Evolutionary conservation across 2,329 filamentous ascomycete genomes (phyloP), one percentile per base, ranked within the genome.

Genomic region (Ophiostoma montium): DNA sequence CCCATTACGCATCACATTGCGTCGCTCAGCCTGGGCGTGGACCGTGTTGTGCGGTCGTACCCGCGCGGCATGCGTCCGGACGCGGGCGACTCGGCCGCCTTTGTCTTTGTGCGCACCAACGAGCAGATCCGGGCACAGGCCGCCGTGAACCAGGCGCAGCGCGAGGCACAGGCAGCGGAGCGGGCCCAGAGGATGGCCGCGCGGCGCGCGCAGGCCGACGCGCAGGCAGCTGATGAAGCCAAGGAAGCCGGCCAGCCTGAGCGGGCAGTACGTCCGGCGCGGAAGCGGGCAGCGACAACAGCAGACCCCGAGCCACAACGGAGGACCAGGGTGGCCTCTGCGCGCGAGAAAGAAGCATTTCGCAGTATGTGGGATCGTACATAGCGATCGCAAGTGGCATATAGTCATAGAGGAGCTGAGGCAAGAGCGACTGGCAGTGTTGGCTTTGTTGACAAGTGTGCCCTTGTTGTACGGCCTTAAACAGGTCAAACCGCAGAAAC

Each of bases 21-120:
- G 13, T 33, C 36, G 27, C 15, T 51, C 35, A 46, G 30, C 8
- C 15, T 51, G 35, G 50, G 50, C 8, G 18, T 27, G 18, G 46
- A 51, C n/a, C 35, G 36, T 12, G 11, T 5, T 12, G 12, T 31
- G 1, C 38, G 32, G 30, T 32, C 30, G 16, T 16, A 19, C 12
- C 4, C n/a, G 10, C 16, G 9, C 16, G 16, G 11, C 3, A 33
- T 11, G 32, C 5, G 9, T 33, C 32, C 32, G 11, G 32, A 15
- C 13, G 11, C n/a, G n/a, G n/a, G n/a, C n/a, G 32, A 11, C 13
- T 5, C 32, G 5, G 10, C 13, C 13, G 32, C 32, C 5, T 33
- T 12, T 15, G 32, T 33, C 5, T 51, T 51, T 9, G 13, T 48
- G 5, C 35, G 50, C 5, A 36, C 50, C 18, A 21, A 11, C 5